phyloP scores from a whole-genome alignment of 106 monocot species.

The Agapanthus africanus region DNA sequence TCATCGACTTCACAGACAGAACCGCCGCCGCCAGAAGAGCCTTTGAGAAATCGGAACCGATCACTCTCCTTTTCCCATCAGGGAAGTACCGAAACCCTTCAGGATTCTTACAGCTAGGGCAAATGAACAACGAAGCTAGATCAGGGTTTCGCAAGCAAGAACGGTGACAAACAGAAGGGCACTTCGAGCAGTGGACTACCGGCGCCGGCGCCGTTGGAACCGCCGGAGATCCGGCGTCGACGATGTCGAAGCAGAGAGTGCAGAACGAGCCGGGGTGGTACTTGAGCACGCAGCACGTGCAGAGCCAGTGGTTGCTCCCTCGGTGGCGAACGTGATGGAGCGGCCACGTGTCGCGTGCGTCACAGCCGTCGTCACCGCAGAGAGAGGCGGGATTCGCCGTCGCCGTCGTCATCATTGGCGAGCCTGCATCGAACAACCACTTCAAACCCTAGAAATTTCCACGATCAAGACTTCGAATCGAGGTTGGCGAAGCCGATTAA shows the following conservation, averaged over 20 bases:
- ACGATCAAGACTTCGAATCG: no score
- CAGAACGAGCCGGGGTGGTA: slow-evolving; percentile 54
- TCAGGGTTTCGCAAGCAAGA: slow-evolving; percentile 35
- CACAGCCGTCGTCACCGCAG: slow-evolving; percentile 58
- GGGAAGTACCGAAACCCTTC: slow-evolving; percentile 35
- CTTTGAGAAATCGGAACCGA: slow-evolving; percentile 21
- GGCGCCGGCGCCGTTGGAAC: no score
- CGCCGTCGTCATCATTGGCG: no score
- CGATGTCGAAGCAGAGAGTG: slow-evolving; percentile 37
- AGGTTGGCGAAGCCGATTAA: no score
- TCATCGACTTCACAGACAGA: slow-evolving; percentile 44
- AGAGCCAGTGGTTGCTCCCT: slow-evolving; percentile 41
- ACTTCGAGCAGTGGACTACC: slow-evolving; percentile 46
- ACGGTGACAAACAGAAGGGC: slow-evolving; percentile 42
- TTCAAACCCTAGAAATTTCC: no score
- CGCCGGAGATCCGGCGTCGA: slow-evolving; percentile 18
- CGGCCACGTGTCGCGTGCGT: slow-evolving; percentile 41
- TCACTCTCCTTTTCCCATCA: slow-evolving; percentile 1
- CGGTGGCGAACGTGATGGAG: slow-evolving; percentile 56
- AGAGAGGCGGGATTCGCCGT: slow-evolving; percentile 3
- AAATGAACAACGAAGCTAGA: slow-evolving; percentile 17
- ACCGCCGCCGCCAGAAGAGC: slow-evolving; percentile 37
- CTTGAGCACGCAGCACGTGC: slow-evolving; percentile 70
- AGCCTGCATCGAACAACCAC: no score
- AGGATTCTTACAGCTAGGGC: slow-evolving; percentile 36